These are phyloP conservation scores for Geosmithia morbida DNA, from an alignment of 2,329 filamentous ascomycete species.

Conservation along the genomic window DNA sequence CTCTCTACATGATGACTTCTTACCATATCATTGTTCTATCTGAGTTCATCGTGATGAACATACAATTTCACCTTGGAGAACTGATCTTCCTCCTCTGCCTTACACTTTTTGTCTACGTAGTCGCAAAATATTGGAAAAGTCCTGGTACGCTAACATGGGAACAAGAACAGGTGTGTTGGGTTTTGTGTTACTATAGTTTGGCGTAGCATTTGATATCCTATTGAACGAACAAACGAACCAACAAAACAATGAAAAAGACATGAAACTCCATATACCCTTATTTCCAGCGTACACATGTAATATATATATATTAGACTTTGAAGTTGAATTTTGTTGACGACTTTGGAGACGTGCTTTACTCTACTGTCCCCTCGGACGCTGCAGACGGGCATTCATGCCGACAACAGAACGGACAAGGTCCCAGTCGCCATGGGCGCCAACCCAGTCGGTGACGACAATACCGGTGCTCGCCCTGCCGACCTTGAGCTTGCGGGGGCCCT, in stretches of 20 bases:
- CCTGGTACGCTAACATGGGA: background rate
- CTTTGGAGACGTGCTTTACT: background rate
- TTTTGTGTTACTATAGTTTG: too few species aligned
- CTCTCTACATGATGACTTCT: constrained; percentile 32
- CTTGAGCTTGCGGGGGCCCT: constrained; percentile 31
- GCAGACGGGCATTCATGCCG: constrained; percentile 69
- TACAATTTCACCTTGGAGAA: constrained; percentile 46
- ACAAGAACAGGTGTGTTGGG: background rate
- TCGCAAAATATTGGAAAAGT: background rate
- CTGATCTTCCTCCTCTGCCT: constrained; percentile 22
- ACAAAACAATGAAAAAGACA: too few species aligned
- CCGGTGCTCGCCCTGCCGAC: constrained; percentile 67
- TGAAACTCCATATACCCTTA: too few species aligned
- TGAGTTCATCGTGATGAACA: constrained; percentile 43
- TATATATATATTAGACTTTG: too few species aligned
- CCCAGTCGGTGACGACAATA: constrained; percentile 87
- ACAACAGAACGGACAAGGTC: constrained; percentile 77
- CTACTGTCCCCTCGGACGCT: background rate
- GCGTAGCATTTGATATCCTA: too few species aligned
- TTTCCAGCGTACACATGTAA: too few species aligned
- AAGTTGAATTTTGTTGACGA: too few species aligned
- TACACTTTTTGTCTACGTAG: background rate
- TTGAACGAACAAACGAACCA: too few species aligned
- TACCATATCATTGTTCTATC: constrained; percentile 28
- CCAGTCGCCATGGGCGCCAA: constrained; percentile 78